These are phyloP conservation scores for Pythium grandisporangium DNA, from an alignment of 352 stramenopile genomes.

Conservation along the genomic window DNA sequence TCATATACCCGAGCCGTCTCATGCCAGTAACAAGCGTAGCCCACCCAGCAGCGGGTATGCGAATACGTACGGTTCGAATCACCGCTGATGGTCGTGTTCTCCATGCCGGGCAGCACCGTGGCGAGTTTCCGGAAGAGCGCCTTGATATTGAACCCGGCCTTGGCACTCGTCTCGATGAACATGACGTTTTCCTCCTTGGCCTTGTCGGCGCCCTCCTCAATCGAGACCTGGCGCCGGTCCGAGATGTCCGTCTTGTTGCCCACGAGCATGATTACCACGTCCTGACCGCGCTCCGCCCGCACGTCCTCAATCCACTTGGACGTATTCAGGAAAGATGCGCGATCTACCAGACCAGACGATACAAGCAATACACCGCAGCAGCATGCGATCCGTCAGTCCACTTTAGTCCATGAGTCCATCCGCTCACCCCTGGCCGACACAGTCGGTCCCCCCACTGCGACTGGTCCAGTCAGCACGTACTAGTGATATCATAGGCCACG, in stretches of 20 bases:
- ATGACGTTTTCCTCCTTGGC: conserved; percentile 97
- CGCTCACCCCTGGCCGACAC: too few species aligned
- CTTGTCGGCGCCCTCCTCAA: conserved; percentile 97
- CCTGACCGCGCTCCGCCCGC: conserved; percentile 94
- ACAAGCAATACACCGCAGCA: too few species aligned
- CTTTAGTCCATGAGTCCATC: too few species aligned
- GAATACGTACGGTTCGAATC: conserved; percentile 73
- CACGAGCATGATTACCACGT: conserved; percentile 99
- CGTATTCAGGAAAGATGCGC: conserved; percentile 97
- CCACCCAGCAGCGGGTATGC: background rate
- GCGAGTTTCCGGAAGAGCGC: conserved; percentile 98
- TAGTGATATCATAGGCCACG: conserved; percentile 99
- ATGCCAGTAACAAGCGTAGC: too few species aligned
- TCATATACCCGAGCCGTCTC: conserved; percentile 1
- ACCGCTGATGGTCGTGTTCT: conserved; percentile 84
- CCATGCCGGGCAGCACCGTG: conserved; percentile 94
- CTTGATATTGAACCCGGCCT: conserved; percentile 98
- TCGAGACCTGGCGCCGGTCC: conserved; percentile 94
- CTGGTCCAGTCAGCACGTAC: conserved; percentile 34
- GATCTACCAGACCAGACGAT: too few species aligned
- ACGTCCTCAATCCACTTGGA: conserved; percentile 99
- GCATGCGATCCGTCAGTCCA: too few species aligned
- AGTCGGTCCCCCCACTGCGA: too few species aligned
- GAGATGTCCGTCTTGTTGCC: conserved; percentile 99
- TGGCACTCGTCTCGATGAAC: conserved; percentile 99